Evolutionary conservation across 1,284 basidiomycete genomes (phyloP).

Genomic region (Pseudozyma tsukubaensis): DNA sequence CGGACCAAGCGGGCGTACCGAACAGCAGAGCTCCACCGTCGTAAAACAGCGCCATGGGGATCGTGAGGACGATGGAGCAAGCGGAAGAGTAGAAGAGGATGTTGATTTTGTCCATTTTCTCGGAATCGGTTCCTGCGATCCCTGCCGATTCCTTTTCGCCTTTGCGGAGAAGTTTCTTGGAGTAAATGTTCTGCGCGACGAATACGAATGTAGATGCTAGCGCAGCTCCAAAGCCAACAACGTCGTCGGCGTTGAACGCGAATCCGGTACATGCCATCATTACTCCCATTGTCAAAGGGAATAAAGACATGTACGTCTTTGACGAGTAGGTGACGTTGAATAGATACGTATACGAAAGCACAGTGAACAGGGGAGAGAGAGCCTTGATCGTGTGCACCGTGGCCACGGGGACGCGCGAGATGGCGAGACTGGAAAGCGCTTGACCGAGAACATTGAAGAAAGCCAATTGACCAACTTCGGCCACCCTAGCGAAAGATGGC

Average conservation of each 20-base stretch:
- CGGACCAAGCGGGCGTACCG: constrained; percentile 15
- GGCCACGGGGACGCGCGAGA: constrained; percentile 93
- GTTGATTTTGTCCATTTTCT: constrained; percentile 94
- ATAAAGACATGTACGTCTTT: constrained; percentile 91
- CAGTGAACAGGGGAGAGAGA: constrained; percentile 94
- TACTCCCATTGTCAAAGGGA: constrained; percentile 93
- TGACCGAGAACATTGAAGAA: constrained; percentile 93
- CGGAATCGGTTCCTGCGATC: constrained; percentile 14
- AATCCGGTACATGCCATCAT: constrained; percentile 97
- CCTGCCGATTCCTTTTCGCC: constrained; percentile 14
- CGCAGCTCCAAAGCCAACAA: constrained; percentile 49
- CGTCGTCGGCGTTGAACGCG: constrained; percentile 77
- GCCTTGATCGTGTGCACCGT: constrained; percentile 92
- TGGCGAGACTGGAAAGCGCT: constrained; percentile 95
- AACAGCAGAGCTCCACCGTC: constrained; percentile 38
- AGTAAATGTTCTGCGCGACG: constrained; percentile 98
- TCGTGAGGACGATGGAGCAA: constrained; percentile 80
- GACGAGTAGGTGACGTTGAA: constrained; percentile 92
- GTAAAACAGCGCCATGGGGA: constrained; percentile 64
- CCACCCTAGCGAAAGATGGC: constrained; percentile 80
- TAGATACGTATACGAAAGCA: constrained; percentile 89
- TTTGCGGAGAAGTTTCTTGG: constrained; percentile 89
- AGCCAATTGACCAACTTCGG: constrained; percentile 88
- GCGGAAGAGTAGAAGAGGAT: constrained; percentile 93
- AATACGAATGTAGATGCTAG: constrained; percentile 74